phyloP scores from a whole-genome alignment of 1,284 basidiomycete species.

The Inonotus hispidus region DNA sequence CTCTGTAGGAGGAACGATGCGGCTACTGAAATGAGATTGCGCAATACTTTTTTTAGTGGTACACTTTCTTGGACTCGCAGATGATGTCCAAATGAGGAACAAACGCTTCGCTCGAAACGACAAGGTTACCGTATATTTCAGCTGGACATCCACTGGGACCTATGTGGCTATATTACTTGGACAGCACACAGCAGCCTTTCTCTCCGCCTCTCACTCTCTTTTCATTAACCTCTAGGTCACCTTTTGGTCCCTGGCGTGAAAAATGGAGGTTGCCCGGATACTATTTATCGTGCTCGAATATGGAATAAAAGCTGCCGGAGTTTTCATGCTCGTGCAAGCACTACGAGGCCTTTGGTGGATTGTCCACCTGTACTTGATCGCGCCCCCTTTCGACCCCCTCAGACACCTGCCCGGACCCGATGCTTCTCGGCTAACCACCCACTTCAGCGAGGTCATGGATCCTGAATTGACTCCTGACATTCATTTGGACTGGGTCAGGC shows the following conservation, averaged over 20 bases:
- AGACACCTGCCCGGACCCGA: constrained; percentile 42
- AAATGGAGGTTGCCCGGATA: not conserved
- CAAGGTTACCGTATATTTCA: not conserved
- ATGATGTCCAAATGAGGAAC: not conserved
- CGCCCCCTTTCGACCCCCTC: constrained; percentile 43
- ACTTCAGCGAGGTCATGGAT: constrained; percentile 39
- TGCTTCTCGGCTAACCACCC: constrained; percentile 35
- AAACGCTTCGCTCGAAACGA: not conserved
- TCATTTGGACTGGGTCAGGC: constrained; percentile 38
- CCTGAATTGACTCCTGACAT: constrained; percentile 35
- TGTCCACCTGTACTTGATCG: constrained; percentile 36
- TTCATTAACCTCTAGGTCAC: not conserved
- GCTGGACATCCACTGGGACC: too few relatives aligned
- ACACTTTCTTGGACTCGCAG: too few relatives aligned
- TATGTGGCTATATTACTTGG: constrained; percentile 1
- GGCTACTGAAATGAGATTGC: too few relatives aligned
- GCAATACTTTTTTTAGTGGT: too few relatives aligned
- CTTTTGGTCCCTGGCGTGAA: not conserved
- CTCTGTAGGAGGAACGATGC: too few relatives aligned
- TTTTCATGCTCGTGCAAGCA: constrained; percentile 24
- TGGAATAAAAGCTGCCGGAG: not conserved
- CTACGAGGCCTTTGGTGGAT: constrained; percentile 36
- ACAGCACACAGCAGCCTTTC: not conserved
- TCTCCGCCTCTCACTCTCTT: not conserved
- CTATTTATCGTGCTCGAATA: not conserved